Evolutionary conservation across 306 rosid genomes (phyloP).

Genomic region (Acacia confusa): DNA sequence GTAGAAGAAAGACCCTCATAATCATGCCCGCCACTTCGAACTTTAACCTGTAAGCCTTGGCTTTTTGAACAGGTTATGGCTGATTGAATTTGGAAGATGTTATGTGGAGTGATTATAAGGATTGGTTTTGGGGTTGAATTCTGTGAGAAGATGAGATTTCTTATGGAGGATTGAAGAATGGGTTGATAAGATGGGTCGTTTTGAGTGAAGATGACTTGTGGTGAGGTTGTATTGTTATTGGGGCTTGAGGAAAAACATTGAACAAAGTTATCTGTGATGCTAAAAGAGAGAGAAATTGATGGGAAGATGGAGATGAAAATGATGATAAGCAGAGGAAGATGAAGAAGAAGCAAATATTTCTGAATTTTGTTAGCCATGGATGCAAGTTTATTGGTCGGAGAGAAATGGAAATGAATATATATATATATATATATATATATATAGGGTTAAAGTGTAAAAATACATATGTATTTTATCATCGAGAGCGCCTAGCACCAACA

Average conservation of each 20-base stretch:
- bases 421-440: no score
- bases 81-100: slow-evolving; percentile 30
- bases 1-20: slow-evolving; percentile 41
- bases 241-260: neutral
- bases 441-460: no score
- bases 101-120: slow-evolving; percentile 45
- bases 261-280: neutral
- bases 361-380: neutral
- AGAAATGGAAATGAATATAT: neutral
- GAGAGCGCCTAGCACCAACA: no score
- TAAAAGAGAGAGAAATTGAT: neutral
- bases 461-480: no score
- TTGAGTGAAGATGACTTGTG: slow-evolving; percentile 16
- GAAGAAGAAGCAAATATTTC: neutral
- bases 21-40: slow-evolving; percentile 43
- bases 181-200: slow-evolving; percentile 33
- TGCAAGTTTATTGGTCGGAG: neutral
- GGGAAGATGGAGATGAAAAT: neutral
- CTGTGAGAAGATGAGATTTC: slow-evolving; percentile 39
- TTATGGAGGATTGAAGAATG: slow-evolving; percentile 39
- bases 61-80: slow-evolving; percentile 24
- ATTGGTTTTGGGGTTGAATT: slow-evolving; percentile 47
- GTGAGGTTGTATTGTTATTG: no score
- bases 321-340: neutral
- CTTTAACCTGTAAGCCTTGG: slow-evolving; percentile 11